phyloP scores from a whole-genome alignment of 352 stramenopile genomes.

The Phytopythium vexans region DNA sequence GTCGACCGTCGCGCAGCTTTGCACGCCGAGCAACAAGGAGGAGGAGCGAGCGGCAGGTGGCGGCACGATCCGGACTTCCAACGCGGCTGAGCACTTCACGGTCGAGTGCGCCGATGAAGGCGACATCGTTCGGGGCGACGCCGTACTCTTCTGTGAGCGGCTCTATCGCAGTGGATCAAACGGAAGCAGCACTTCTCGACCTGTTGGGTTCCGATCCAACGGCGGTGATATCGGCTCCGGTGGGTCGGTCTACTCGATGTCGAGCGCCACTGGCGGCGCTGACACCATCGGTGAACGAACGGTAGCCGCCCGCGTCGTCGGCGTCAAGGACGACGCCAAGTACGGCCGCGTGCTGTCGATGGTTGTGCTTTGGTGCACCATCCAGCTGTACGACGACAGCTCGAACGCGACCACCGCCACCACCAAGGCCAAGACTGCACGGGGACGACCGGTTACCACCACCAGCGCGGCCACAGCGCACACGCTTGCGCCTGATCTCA shows the following conservation, averaged over 20 bases:
- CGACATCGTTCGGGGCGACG: slow-evolving; percentile 86
- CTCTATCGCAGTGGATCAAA: slow-evolving; percentile 51
- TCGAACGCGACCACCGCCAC: background rate
- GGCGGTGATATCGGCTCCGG: background rate
- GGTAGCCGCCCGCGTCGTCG: slow-evolving; percentile 60
- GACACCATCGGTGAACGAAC: slow-evolving; percentile 68
- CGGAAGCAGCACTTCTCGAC: background rate
- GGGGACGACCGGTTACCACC: slow-evolving; percentile 9
- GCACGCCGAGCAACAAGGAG: slow-evolving; percentile 63
- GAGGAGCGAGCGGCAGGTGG: slow-evolving; percentile 33
- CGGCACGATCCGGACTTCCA: background rate
- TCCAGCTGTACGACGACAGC: slow-evolving; percentile 66
- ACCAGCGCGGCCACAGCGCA: slow-evolving; percentile 20
- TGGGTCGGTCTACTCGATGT: slow-evolving; percentile 48
- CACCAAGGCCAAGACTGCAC: slow-evolving; percentile 11
- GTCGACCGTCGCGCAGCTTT: slow-evolving; percentile 79
- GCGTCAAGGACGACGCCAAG: slow-evolving; percentile 40
- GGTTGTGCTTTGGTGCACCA: slow-evolving; percentile 72
- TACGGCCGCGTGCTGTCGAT: slow-evolving; percentile 56
- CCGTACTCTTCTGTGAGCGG: slow-evolving; percentile 90
- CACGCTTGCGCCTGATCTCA: slow-evolving; percentile 44
- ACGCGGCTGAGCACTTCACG: slow-evolving; percentile 62
- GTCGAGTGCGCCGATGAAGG: slow-evolving; percentile 70
- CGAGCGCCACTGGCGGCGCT: slow-evolving; percentile 24
- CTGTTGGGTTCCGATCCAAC: slow-evolving; percentile 5